Percentiles rank a stretch among this genome's conserved stretches.
Conservation (phyloP, 2,329 filamentous ascomycete species). For the Bipolaris victoriae region DNA sequence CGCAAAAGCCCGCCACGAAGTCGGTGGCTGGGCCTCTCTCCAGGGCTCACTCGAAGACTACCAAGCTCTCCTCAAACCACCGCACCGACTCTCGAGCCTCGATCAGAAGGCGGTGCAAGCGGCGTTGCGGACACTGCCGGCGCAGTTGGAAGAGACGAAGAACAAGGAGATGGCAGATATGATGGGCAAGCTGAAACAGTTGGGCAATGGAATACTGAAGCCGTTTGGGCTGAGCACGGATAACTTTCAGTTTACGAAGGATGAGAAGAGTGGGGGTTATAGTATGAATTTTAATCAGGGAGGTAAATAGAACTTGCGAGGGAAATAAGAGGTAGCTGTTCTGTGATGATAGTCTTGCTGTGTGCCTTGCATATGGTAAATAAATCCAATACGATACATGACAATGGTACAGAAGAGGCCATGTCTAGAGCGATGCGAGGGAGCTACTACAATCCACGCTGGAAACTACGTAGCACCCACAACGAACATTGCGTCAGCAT, state of each 20-base stretch:
- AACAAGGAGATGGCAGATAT: constrained; percentile 92
- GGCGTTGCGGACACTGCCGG: constrained; percentile 70
- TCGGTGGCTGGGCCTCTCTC: constrained; percentile 79
- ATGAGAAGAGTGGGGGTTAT: constrained; percentile 87
- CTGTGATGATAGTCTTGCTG: not conserved
- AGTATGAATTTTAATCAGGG: constrained; percentile 82
- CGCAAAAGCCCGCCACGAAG: constrained; percentile 72
- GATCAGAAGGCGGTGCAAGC: constrained; percentile 72
- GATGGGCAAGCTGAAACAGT: constrained; percentile 93
- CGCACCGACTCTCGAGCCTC: constrained; percentile 63
- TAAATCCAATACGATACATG: not conserved
- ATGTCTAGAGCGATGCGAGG: not conserved
- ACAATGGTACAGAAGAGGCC: not conserved
- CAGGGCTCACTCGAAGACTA: constrained; percentile 84
- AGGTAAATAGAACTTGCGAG: not conserved
- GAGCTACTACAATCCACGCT: not conserved
- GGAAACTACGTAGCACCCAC: not conserved
- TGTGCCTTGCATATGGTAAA: not conserved
- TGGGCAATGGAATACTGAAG: constrained; percentile 90
- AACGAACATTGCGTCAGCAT: not conserved
- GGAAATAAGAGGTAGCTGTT: not conserved
- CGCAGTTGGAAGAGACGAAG: constrained; percentile 75
- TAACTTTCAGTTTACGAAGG: constrained; percentile 93
- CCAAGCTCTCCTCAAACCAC: constrained; percentile 65
- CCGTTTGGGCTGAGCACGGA: constrained; percentile 94